phyloP scores from a whole-genome alignment of 1,284 basidiomycete species.

The Apiotrichum laibachii region DNA sequence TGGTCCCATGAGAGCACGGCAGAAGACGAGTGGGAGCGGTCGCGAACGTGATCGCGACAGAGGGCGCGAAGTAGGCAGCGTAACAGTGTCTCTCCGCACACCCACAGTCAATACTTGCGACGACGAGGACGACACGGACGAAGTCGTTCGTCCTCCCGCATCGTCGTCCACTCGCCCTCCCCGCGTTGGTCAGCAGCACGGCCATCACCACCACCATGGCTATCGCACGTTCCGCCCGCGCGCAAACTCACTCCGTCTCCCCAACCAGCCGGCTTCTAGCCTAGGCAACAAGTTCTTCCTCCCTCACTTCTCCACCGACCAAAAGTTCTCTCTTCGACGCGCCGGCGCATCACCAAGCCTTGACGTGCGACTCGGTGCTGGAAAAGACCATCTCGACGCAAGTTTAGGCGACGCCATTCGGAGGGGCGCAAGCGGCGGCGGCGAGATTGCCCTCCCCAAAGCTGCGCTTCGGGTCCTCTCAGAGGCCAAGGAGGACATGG shows the following conservation, averaged over 20 bases:
- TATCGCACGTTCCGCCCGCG: conserved; percentile 19
- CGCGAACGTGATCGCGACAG: conserved; percentile 14
- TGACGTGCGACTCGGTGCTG: conserved; percentile 44
- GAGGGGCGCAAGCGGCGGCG: conserved; percentile 29
- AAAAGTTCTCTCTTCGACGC: conserved; percentile 41
- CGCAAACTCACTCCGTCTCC: conserved; percentile 33
- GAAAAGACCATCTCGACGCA: conserved; percentile 40
- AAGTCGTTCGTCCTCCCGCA: not conserved
- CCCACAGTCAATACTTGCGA: conserved; percentile 7
- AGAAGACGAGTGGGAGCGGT: conserved; percentile 12
- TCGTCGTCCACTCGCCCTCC: conserved; percentile 7
- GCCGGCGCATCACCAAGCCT: conserved; percentile 12
- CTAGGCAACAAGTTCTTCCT: conserved; percentile 33
- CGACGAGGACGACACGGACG: conserved; percentile 15
- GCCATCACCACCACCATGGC: conserved; percentile 2
- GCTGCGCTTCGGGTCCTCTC: conserved; percentile 44
- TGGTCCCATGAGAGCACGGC: not conserved
- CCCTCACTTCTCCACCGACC: conserved; percentile 49
- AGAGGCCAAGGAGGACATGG: conserved; percentile 45
- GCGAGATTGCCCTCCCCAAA: conserved; percentile 44
- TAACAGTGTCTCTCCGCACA: conserved; percentile 34
- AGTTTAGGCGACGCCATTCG: conserved; percentile 49
- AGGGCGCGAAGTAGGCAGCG: conserved; percentile 31
- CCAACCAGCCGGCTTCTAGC: conserved; percentile 9
- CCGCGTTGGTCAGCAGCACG: not conserved